Evolutionary conservation across 495 filamentous ascomycete genomes (phyloP), one percentile per base, ranked within the genome.

Genomic region (Hypoxylon lienhwacheense): DNA sequence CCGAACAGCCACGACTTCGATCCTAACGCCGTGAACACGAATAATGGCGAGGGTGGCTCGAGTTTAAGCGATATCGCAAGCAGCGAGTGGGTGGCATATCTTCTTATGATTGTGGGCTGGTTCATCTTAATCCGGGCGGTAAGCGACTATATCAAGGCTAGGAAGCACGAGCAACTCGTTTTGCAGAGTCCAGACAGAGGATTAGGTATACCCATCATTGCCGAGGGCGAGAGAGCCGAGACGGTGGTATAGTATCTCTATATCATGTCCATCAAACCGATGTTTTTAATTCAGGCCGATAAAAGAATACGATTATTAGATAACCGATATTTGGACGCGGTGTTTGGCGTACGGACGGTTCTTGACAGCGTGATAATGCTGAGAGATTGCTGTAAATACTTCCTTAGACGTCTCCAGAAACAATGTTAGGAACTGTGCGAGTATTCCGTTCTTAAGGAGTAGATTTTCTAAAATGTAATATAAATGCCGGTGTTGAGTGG

Each of bases 41-140:
- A 59, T 34, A 64, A 22, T 64, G 72, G 45, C 46, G 67, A 56
- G 50, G 68, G 26, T 2, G 71, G 75, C 2, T 68, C 70, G 20
- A 65, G 68, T 11, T 55, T 73, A 4, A 64, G 71, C 15, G 79
- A 77, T 7, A 80, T 92, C 43, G 76, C 77, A 7, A 84, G 82
- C 53, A 87, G 79, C 56, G 91, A 97, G 59, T 96, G 86, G 87
- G 73, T 92, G 26, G 89, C 92, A n/a, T 97, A 97, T 64, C 69
- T 87, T 7, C 71, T 98, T 49, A 98, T 98, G 93, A 88, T 98
- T 70, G 86, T 97, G 10, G 93, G 93, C 2, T 98, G 93, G 93
- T 97, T 97, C 59, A 89, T 98, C 42, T 71, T 98, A 44, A 97
- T 98, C 53, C 80, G 89, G 64, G 82, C 90, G 10, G 85, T 96